A percentile compares a stretch with the other conserved stretches of the same genome.
phyloP scores from a whole-genome alignment of 2,329 filamentous ascomycete genomes.

The Rosellinia necatrix region DNA sequence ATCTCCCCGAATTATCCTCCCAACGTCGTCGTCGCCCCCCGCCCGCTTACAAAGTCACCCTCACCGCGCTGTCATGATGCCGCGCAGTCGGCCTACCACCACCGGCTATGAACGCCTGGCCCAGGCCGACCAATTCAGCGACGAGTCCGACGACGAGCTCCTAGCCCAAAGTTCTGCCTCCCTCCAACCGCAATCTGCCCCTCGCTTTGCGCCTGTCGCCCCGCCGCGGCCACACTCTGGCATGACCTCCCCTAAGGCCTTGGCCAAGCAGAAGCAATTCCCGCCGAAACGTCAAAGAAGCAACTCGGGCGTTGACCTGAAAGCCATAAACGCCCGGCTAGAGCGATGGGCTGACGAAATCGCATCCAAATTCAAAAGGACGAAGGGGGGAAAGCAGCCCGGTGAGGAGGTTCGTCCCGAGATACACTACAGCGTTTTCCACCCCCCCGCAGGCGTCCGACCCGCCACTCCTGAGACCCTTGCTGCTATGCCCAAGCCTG shows the following conservation, averaged over 20 bases:
- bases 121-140: conserved; percentile 77
- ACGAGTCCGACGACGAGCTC: conserved; percentile 72
- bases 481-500: conserved; percentile 61
- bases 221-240: conserved; percentile 65
- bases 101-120: conserved; percentile 86
- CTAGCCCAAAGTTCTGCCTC: conserved; percentile 58
- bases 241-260: conserved; percentile 60
- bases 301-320: conserved; percentile 93
- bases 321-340: conserved; percentile 93
- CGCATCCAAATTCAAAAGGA: conserved; percentile 92
- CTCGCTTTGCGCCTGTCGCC: conserved; percentile 67
- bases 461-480: conserved; percentile 78
- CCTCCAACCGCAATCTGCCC: conserved; percentile 58
- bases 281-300: conserved; percentile 57
- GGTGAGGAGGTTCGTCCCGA: conserved; percentile 85
- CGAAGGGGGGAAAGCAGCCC: conserved; percentile 70
- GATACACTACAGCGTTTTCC: conserved; percentile 97
- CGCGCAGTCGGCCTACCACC: conserved; percentile 69
- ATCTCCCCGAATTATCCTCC: conserved; percentile 5
- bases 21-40: neutral
- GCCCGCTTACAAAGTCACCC: neutral
- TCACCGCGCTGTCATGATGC: conserved; percentile 54
- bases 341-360: conserved; percentile 99
- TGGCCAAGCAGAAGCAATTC: conserved; percentile 48
- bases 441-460: conserved; percentile 83